These are phyloP conservation scores for Saccharomyces jurei DNA, from an alignment of 805 yeast genomes.

Conservation along the genomic window DNA sequence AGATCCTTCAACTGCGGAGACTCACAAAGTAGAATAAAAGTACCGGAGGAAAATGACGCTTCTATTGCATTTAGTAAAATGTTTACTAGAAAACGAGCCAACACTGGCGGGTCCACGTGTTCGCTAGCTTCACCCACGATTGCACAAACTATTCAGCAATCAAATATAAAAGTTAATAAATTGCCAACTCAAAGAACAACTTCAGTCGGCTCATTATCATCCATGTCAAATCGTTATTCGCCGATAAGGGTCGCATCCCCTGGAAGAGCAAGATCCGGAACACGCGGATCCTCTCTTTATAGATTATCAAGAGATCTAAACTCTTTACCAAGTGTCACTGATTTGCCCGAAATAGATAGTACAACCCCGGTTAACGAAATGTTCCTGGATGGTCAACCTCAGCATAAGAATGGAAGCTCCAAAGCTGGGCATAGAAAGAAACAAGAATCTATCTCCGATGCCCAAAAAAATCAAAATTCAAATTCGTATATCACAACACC, in stretches of 20 bases:
- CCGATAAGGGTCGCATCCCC: conserved; percentile 27
- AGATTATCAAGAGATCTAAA: conserved; percentile 24
- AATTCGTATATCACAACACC: conserved; percentile 6
- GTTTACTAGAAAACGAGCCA: conserved; percentile 27
- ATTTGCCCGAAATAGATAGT: conserved; percentile 4
- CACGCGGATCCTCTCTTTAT: conserved; percentile 19
- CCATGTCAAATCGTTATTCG: conserved; percentile 21
- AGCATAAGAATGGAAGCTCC: conserved; percentile 2
- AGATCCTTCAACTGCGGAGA: conserved; percentile 1
- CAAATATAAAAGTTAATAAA: conserved; percentile 3
- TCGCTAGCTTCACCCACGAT: conserved; percentile 15
- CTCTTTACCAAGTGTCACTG: conserved; percentile 14
- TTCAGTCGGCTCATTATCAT: conserved; percentile 20
- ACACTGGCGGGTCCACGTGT: conserved; percentile 27
- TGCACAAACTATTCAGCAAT: background rate
- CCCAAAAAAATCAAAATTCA: conserved; percentile 3
- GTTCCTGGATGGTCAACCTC: conserved; percentile 19
- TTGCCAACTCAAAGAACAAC: conserved; percentile 14
- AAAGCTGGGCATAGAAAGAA: conserved; percentile 21
- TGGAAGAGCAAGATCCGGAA: conserved; percentile 25
- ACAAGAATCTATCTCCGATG: conserved; percentile 28
- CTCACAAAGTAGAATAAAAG: background rate
- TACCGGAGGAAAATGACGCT: conserved; percentile 30
- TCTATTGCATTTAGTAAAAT: conserved; percentile 30
- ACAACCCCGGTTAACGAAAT: conserved; percentile 10